Evolutionary conservation across 108 stramenopile genomes (phyloP), one percentile per base, ranked within the genome.

Genomic region (Pseudonitzschia delicatissima): DNA sequence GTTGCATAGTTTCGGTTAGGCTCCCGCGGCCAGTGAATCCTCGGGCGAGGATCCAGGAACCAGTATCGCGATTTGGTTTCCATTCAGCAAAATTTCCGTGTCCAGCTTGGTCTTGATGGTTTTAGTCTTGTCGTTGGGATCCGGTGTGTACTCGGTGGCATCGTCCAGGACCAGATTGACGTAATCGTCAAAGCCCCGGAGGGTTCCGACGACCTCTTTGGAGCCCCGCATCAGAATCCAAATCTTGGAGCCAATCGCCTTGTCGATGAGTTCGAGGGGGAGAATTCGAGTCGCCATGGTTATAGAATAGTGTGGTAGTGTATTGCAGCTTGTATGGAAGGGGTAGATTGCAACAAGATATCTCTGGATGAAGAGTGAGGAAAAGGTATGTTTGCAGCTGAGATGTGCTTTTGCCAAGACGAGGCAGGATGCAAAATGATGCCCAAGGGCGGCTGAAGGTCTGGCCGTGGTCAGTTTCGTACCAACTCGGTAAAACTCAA

Each of bases 141-240:
- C 92, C 2, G 87, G 87, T 1, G 84, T 83, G 69, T 82, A 94
- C 77, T 93, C 92, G n/a, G 87, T 72, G 33, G 92, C 92, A 75
- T 94, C 89, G 47, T 94, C 92, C 26, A 94, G 72, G 26, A 94
- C 92, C 21, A 94, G 76, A 63, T 94, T 94, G 13, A 84, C 92
- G 77, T 90, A 94, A 67, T 94, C 92, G 69, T 94, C 92, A 70
- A 94, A 94, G 9, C 92, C 92, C 20, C 88, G 62, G 6, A 94
- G 72, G 7, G 80, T 87, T 26, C 92, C 92, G 15, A 90, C 90
- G 28, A 94, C 60, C 71, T 94, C 92, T 45, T 90, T 94, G 48
- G 83, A 84, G 4, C 92, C 92, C 45, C 92, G 64, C 82, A 94
- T 86, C 31, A 94, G 80, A 34, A 94, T 88, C 92, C 92, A 94